A percentile compares a stretch with the other conserved stretches of the same genome.
These are phyloP conservation scores for Pelargonium australe DNA, from an alignment of 441 rosid genomes.

Conservation along the genomic window DNA sequence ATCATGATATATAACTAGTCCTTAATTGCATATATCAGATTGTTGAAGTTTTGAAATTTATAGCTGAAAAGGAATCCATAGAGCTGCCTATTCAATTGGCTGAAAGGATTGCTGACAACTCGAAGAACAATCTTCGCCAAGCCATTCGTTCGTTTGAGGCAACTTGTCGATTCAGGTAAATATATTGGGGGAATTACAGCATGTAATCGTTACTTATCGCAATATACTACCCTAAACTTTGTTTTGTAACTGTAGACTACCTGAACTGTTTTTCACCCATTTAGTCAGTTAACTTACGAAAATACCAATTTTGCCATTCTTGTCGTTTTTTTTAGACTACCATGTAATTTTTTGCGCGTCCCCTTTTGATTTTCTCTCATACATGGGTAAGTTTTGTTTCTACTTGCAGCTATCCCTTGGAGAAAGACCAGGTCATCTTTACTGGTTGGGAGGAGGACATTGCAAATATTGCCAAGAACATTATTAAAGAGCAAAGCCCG, in stretches of 20 bases:
- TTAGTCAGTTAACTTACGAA: too few relatives aligned
- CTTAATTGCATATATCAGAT: slow-evolving; percentile 26
- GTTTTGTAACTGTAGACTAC: too few relatives aligned
- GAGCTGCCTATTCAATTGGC: slow-evolving; percentile 35
- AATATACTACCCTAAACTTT: too few relatives aligned
- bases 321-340: too few relatives aligned
- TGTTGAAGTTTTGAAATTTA: slow-evolving; percentile 43
- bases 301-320: too few relatives aligned
- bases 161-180: neutral
- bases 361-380: too few relatives aligned
- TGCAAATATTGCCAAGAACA: slow-evolving; percentile 48
- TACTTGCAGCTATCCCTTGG: slow-evolving; percentile 35
- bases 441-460: slow-evolving; percentile 68
- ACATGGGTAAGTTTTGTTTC: neutral
- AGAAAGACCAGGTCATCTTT: slow-evolving; percentile 35
- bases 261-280: too few relatives aligned
- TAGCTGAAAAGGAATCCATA: slow-evolving; percentile 45
- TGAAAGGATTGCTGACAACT: slow-evolving; percentile 30
- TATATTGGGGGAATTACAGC: too few relatives aligned
- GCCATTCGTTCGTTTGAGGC: slow-evolving; percentile 68
- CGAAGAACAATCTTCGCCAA: slow-evolving; percentile 56
- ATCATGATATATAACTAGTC: too few relatives aligned
- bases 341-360: too few relatives aligned
- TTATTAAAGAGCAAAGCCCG: slow-evolving; percentile 51
- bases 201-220: too few relatives aligned